Evolutionary conservation across 139 green algal species (phyloP).

Genomic region (Edaphochlamys debaryana): DNA sequence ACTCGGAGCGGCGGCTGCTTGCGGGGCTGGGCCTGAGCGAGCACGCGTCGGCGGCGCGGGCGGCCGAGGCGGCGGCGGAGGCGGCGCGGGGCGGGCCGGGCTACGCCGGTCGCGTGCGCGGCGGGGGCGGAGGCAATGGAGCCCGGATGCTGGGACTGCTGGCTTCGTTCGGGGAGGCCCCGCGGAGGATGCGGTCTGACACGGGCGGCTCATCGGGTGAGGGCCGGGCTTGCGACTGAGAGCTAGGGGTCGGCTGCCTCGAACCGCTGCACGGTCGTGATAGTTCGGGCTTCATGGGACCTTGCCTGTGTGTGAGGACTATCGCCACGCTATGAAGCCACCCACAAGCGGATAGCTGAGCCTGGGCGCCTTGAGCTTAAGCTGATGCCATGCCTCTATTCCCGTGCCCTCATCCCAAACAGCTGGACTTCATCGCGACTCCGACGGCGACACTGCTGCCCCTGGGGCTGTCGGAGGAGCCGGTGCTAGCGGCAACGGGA

Average conservation of each 20-base stretch:
- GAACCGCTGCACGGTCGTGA: not conserved
- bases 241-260: too few species aligned
- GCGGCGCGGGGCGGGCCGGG: not conserved
- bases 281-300: too few species aligned
- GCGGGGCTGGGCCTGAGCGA: slow-evolving; percentile 11
- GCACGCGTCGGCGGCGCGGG: slow-evolving; percentile 10
- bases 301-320: too few species aligned
- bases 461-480: not conserved
- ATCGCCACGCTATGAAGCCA: too few species aligned
- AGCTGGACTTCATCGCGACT: not conserved
- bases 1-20: slow-evolving; percentile 29
- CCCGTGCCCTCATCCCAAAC: too few species aligned
- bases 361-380: not conserved
- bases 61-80: not conserved
- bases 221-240: not conserved
- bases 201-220: not conserved
- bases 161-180: slow-evolving; percentile 20
- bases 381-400: not conserved
- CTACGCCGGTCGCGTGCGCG: not conserved
- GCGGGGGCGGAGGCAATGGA: not conserved
- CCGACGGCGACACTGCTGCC: too few species aligned
- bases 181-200: not conserved
- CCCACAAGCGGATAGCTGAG: too few species aligned
- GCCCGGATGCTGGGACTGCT: slow-evolving; percentile 1
- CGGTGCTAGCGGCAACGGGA: too few species aligned